These are phyloP conservation scores for Parmelia sp. DNA, from an alignment of 495 filamentous ascomycete species.

Conservation along the genomic window DNA sequence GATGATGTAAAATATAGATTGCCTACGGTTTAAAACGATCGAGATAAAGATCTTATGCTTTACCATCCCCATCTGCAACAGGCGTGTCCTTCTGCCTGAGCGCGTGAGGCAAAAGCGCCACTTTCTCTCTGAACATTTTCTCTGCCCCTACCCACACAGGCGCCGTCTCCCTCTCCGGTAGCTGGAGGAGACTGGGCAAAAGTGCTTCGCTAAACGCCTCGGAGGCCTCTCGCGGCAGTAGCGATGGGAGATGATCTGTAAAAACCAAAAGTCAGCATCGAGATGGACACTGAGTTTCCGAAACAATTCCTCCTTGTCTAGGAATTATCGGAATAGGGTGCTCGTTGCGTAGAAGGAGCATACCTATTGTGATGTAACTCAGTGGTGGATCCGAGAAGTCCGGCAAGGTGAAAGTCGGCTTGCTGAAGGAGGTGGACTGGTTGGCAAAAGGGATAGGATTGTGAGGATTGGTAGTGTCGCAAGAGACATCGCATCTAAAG, in stretches of 20 bases:
- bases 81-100: too few species aligned
- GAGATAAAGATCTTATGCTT: too few species aligned
- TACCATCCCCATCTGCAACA: too few species aligned
- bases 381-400: slow-evolving; percentile 51
- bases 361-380: slow-evolving; percentile 66
- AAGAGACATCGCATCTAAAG: not conserved
- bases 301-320: not conserved
- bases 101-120: slow-evolving; percentile 26
- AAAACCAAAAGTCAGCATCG: not conserved
- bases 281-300: not conserved
- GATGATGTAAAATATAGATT: too few species aligned
- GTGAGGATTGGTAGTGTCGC: slow-evolving; percentile 47
- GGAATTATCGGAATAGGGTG: too few species aligned
- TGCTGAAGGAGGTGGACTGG: slow-evolving; percentile 72
- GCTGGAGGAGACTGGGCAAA: slow-evolving; percentile 67
- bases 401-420: slow-evolving; percentile 65
- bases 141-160: slow-evolving; percentile 81
- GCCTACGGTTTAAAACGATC: too few species aligned
- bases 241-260: slow-evolving; percentile 73
- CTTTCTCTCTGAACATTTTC: slow-evolving; percentile 80
- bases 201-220: slow-evolving; percentile 80
- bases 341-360: not conserved
- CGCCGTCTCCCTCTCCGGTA: slow-evolving; percentile 65
- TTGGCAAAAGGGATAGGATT: slow-evolving; percentile 82
- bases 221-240: slow-evolving; percentile 73